A percentile compares a stretch with the other conserved stretches of the same genome.
Conservation (phyloP, 306 rosid species). For the Begonia masoniana region DNA sequence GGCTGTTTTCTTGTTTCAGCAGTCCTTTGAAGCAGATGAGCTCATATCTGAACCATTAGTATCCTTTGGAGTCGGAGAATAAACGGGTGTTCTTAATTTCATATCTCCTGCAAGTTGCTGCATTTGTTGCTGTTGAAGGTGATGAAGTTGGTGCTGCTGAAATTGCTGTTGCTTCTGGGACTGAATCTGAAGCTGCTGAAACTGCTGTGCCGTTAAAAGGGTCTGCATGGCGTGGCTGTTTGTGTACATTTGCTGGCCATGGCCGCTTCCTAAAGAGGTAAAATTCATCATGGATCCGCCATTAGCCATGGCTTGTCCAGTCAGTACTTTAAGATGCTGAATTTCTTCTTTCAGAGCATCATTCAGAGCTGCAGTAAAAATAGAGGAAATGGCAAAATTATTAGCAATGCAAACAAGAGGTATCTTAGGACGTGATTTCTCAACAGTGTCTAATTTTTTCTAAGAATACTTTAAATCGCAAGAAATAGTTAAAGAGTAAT, state of each 20-base stretch:
- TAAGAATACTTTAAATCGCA: too few relatives aligned
- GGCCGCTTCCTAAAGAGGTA: constrained; percentile 35
- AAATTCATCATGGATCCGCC: constrained; percentile 79
- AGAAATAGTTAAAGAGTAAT: too few relatives aligned
- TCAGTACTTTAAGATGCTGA: constrained; percentile 81
- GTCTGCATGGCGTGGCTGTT: constrained; percentile 70
- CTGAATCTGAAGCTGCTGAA: constrained; percentile 91
- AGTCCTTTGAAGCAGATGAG: neutral
- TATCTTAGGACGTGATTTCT: too few relatives aligned
- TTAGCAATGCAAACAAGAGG: too few relatives aligned
- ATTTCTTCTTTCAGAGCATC: constrained; percentile 89
- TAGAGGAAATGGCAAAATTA: too few relatives aligned
- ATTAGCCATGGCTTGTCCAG: constrained; percentile 63
- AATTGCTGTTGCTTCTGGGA: constrained; percentile 69
- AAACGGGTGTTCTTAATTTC: neutral
- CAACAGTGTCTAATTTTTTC: too few relatives aligned
- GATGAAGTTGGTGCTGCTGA: constrained; percentile 60
- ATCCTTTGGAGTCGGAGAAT: neutral
- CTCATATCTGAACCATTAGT: neutral
- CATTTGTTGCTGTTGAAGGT: constrained; percentile 14
- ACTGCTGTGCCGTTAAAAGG: constrained; percentile 65
- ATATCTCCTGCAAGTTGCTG: neutral
- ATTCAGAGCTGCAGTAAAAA: constrained; percentile 41
- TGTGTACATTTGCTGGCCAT: constrained; percentile 59
- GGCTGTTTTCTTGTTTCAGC: neutral